phyloP scores from a whole-genome alignment of 768 basidiomycete species.

The Gautieria morchelliformis region DNA sequence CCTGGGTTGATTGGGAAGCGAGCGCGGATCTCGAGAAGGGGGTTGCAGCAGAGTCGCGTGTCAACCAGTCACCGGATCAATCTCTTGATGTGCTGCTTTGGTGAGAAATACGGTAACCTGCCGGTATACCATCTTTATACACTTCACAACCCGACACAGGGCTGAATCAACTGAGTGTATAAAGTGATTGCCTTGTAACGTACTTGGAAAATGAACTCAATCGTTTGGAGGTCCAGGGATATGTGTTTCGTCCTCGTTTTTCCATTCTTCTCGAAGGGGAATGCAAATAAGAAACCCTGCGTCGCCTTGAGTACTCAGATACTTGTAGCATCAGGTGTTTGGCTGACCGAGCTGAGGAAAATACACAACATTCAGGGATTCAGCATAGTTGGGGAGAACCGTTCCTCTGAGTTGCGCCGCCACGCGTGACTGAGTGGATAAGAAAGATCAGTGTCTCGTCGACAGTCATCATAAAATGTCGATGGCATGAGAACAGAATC shows the following conservation, averaged over 20 bases:
- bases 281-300: constrained; percentile 74
- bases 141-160: constrained; percentile 60
- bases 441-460: neutral
- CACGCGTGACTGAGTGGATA: constrained; percentile 72
- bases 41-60: too few relatives aligned
- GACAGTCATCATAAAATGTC: neutral
- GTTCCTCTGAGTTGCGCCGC: constrained; percentile 58
- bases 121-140: too few relatives aligned
- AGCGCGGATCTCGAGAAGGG: too few relatives aligned
- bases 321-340: neutral
- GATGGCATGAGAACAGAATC: constrained; percentile 60
- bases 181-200: too few relatives aligned
- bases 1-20: too few relatives aligned
- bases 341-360: constrained; percentile 69
- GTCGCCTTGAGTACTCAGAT: neutral
- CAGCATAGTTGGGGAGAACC: constrained; percentile 55
- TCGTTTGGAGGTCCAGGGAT: constrained; percentile 33
- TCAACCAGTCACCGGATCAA: too few relatives aligned
- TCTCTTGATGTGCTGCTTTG: too few relatives aligned
- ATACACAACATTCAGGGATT: too few relatives aligned
- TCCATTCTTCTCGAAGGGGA: constrained; percentile 60
- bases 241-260: constrained; percentile 44
- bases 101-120: too few relatives aligned
- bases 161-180: constrained; percentile 2
- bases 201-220: constrained; percentile 75